These are phyloP conservation scores for Amylocystis lapponica DNA, from an alignment of 768 basidiomycete species.

Conservation along the genomic window DNA sequence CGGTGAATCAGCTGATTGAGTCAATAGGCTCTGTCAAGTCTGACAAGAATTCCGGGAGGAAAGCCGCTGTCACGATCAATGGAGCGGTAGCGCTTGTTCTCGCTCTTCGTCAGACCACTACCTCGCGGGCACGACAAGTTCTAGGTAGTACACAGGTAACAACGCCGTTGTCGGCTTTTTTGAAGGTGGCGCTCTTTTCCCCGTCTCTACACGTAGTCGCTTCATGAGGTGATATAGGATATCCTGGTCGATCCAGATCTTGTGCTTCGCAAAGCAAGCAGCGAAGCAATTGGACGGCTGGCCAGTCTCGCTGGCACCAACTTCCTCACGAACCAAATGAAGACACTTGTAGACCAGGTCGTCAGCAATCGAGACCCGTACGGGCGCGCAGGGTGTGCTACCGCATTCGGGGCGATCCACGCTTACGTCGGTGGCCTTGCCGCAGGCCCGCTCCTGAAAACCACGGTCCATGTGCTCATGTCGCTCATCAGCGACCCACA, in stretches of 20 bases:
- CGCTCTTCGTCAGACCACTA: slow-evolving; percentile 54
- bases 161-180: slow-evolving; percentile 54
- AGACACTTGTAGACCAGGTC: slow-evolving; percentile 87
- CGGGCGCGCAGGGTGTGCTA: slow-evolving; percentile 87
- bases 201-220: background rate
- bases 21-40: slow-evolving; percentile 68
- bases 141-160: slow-evolving; percentile 65
- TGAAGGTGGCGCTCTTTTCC: slow-evolving; percentile 56
- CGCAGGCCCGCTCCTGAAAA: slow-evolving; percentile 90
- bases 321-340: slow-evolving; percentile 83
- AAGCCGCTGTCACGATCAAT: slow-evolving; percentile 80
- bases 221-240: slow-evolving; percentile 41
- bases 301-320: slow-evolving; percentile 77
- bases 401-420: slow-evolving; percentile 91
- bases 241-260: slow-evolving; percentile 77
- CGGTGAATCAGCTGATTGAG: slow-evolving; percentile 55
- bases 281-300: slow-evolving; percentile 85
- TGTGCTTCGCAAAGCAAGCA: slow-evolving; percentile 69
- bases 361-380: slow-evolving; percentile 92
- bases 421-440: slow-evolving; percentile 90
- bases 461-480: slow-evolving; percentile 91
- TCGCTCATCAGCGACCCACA: slow-evolving; percentile 95
- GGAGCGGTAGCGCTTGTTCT: slow-evolving; percentile 68
- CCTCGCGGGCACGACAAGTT: slow-evolving; percentile 47
- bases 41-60: slow-evolving; percentile 83